Conservation (phyloP, 108 stramenopile genomes). For the Cyclotella kingstonii region DNA sequence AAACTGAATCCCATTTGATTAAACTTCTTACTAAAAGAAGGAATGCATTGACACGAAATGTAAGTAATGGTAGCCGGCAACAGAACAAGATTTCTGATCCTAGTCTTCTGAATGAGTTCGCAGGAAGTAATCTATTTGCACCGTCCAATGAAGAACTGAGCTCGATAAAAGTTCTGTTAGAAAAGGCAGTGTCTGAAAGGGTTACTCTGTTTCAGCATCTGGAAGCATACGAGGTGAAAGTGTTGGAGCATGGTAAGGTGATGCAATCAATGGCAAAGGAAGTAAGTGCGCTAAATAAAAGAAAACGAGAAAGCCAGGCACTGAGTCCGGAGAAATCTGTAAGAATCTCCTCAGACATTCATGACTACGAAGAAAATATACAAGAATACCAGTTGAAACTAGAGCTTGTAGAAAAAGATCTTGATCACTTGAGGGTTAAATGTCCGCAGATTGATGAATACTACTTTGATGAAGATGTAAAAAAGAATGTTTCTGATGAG, state of each 20-base stretch:
- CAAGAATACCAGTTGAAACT: constrained; percentile 74
- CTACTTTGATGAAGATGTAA: constrained; percentile 28
- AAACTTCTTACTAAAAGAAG: constrained; percentile 69
- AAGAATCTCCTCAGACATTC: constrained; percentile 4
- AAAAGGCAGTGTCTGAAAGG: constrained; percentile 63
- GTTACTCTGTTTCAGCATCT: constrained; percentile 44
- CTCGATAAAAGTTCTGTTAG: constrained; percentile 65
- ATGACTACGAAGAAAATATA: constrained; percentile 48
- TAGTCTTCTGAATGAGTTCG: background rate
- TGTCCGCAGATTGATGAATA: constrained; percentile 34
- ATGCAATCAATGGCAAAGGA: constrained; percentile 68
- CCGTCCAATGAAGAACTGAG: constrained; percentile 48
- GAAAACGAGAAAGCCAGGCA: constrained; percentile 18
- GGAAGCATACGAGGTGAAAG: constrained; percentile 58
- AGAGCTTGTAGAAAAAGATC: constrained; percentile 70
- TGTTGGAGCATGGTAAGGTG: constrained; percentile 63
- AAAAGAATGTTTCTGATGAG: constrained; percentile 5
- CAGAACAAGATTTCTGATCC: background rate
- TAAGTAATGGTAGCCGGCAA: constrained; percentile 7
- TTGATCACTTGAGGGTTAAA: constrained; percentile 53
- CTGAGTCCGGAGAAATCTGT: constrained; percentile 10
- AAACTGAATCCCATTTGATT: constrained; percentile 79
- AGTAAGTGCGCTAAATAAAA: constrained; percentile 47
- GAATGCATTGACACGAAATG: constrained; percentile 33
- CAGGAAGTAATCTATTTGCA: constrained; percentile 34